These are phyloP conservation scores for Salix koriyanagi DNA, from an alignment of 345 rosid genomes.

Conservation along the genomic window DNA sequence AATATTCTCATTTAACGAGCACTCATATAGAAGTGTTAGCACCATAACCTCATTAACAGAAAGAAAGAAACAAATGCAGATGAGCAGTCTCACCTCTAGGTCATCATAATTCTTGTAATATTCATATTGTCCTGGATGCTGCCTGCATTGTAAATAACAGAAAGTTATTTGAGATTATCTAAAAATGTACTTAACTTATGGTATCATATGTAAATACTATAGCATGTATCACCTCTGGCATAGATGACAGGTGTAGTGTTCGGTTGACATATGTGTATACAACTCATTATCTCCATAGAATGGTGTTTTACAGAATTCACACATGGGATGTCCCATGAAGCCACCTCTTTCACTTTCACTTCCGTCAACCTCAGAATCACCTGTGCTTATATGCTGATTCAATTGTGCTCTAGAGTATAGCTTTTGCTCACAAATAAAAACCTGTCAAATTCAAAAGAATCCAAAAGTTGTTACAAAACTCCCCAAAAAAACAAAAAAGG, in stretches of 20 bases:
- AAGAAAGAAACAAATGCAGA: constrained; percentile 1
- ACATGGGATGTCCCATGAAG: constrained; percentile 84
- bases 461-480: background rate
- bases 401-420: constrained; percentile 72
- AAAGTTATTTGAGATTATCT: background rate
- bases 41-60: background rate
- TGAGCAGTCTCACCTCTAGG: constrained; percentile 55
- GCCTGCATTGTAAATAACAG: constrained; percentile 45
- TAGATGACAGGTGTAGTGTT: constrained; percentile 85
- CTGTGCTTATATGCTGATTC: constrained; percentile 78
- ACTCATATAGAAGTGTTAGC: background rate
- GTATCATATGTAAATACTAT: background rate
- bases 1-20: background rate
- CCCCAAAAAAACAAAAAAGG: background rate
- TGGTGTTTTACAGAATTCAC: constrained; percentile 82
- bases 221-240: constrained; percentile 70
- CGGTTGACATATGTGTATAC: constrained; percentile 85
- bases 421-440: constrained; percentile 92
- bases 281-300: constrained; percentile 94
- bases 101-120: constrained; percentile 89
- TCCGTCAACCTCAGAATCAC: constrained; percentile 95
- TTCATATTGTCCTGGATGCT: constrained; percentile 81
- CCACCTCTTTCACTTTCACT: constrained; percentile 97
- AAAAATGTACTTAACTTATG: background rate
- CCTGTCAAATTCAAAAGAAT: constrained; percentile 36